Conservation (phyloP, 164 flowering plant species). For the Vitis rupestris region DNA sequence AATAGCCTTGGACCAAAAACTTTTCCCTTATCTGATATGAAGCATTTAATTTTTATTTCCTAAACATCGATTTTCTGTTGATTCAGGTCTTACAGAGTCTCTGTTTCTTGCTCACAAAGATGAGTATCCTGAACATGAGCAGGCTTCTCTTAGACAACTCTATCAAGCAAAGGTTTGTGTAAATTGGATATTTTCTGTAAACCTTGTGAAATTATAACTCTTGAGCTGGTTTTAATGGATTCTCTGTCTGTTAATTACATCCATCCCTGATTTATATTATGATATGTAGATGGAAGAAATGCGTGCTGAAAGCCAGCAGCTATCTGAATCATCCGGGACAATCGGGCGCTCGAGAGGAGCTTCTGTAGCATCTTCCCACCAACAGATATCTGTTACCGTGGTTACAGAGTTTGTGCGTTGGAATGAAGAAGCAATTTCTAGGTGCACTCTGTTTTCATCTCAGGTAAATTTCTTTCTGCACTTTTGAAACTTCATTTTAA, state of each 20-base stretch:
- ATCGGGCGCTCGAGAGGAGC: slow-evolving; percentile 92
- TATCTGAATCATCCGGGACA: slow-evolving; percentile 71
- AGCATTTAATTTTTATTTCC: background rate
- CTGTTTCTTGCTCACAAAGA: slow-evolving; percentile 84
- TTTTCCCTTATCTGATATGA: background rate
- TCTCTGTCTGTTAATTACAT: slow-evolving; percentile 3
- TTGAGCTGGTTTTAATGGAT: background rate
- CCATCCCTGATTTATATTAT: slow-evolving; percentile 6
- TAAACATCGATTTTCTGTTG: slow-evolving; percentile 8
- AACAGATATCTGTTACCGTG: slow-evolving; percentile 95
- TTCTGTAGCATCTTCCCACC: slow-evolving; percentile 68
- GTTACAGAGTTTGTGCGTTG: slow-evolving; percentile 99
- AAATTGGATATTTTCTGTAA: background rate
- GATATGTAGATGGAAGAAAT: slow-evolving; percentile 84
- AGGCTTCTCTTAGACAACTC: slow-evolving; percentile 83
- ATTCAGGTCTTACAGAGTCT: slow-evolving; percentile 88
- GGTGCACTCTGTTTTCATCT: slow-evolving; percentile 87
- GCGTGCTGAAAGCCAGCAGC: slow-evolving; percentile 72
- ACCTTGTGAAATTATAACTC: background rate
- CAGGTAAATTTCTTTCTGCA: slow-evolving; percentile 48
- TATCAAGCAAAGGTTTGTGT: slow-evolving; percentile 78
- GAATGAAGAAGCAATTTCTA: slow-evolving; percentile 97
- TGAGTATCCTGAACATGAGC: slow-evolving; percentile 94
- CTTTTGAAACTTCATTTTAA: background rate
- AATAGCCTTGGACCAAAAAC: no score